Evolutionary conservation across 768 basidiomycete species (phyloP).

Genomic region (Russula abietina): DNA sequence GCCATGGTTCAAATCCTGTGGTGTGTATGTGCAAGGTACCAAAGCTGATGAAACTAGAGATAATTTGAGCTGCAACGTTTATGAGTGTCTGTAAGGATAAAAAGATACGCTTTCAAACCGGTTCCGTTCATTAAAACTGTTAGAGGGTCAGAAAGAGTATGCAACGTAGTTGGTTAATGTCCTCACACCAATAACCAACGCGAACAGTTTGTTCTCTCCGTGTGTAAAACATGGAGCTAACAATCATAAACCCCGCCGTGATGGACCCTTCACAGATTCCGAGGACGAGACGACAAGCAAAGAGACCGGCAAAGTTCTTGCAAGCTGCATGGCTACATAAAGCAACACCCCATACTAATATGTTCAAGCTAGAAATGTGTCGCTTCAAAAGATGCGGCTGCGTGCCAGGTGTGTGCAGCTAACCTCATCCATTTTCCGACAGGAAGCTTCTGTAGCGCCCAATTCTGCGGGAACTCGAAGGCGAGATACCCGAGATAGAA

Average conservation of each 20-base stretch:
- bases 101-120: conserved; percentile 34
- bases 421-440: conserved; percentile 81
- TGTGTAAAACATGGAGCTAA: conserved; percentile 75
- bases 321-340: conserved; percentile 62
- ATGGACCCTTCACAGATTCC: conserved; percentile 69
- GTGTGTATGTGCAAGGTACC: conserved; percentile 59
- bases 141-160: not conserved
- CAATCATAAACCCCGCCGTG: conserved; percentile 72
- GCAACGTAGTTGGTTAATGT: not conserved
- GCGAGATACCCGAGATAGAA: conserved; percentile 66
- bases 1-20: conserved; percentile 57
- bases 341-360: conserved; percentile 58
- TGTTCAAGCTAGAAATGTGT: conserved; percentile 45
- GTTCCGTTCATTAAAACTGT: conserved; percentile 72
- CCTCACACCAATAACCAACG: conserved; percentile 74
- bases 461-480: conserved; percentile 72
- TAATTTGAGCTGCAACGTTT: conserved; percentile 50
- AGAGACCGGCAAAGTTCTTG: conserved; percentile 58
- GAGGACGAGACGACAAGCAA: conserved; percentile 56
- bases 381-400: not conserved
- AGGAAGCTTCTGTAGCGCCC: conserved; percentile 64
- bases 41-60: conserved; percentile 63
- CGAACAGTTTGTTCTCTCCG: conserved; percentile 61
- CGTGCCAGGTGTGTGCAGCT: conserved; percentile 8
- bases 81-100: not conserved